Evolutionary conservation across 108 stramenopile species (phyloP).

Genomic region (Cyclotella choctawhatcheeana): DNA sequence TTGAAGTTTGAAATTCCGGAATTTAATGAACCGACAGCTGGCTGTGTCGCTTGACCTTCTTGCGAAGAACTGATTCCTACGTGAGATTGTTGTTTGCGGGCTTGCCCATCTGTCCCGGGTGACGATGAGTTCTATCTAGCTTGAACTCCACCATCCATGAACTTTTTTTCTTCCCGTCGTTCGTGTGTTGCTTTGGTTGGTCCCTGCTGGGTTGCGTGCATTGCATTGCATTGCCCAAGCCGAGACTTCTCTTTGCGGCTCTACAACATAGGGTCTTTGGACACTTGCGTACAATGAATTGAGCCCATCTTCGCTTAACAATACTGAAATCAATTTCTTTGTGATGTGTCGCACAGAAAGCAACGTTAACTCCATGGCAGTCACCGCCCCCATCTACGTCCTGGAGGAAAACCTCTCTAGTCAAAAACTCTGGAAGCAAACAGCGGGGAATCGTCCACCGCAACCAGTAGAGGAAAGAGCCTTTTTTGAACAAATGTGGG

Average conservation of each 20-base stretch:
- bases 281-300: background rate
- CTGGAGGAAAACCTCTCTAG: constrained; percentile 84
- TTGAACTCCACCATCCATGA: background rate
- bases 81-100: background rate
- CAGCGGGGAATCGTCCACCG: constrained; percentile 92
- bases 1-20: no score
- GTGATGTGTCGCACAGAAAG: constrained; percentile 15
- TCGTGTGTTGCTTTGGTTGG: background rate
- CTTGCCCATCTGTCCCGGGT: background rate
- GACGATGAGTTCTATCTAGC: background rate
- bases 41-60: background rate
- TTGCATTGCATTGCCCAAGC: background rate
- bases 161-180: background rate
- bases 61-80: background rate
- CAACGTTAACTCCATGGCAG: constrained; percentile 59
- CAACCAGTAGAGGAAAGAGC: constrained; percentile 91
- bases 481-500: constrained; percentile 94
- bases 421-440: constrained; percentile 91
- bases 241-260: constrained; percentile 6
- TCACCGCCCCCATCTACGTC: constrained; percentile 92
- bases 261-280: background rate
- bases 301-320: background rate
- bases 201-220: background rate
- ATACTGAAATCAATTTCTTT: background rate
- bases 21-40: no score